Conservation (phyloP, 768 basidiomycete species). For the Tremella mesenterica region DNA sequence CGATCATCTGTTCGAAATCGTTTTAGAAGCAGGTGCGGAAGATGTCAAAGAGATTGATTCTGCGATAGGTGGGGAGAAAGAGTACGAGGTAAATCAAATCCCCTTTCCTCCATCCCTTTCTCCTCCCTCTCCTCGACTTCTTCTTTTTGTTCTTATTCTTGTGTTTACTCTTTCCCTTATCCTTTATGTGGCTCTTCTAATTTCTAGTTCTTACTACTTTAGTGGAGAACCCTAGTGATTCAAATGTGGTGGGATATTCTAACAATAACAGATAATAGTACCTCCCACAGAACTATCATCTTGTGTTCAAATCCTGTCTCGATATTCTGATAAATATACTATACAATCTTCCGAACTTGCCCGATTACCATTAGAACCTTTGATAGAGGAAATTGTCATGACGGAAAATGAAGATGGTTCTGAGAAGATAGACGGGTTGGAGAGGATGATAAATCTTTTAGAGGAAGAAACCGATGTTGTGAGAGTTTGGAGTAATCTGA, state of each 20-base stretch:
- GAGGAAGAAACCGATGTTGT: slow-evolving; percentile 39
- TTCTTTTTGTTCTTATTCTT: no score
- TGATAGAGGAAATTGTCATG: slow-evolving; percentile 19
- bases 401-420: no score
- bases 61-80: slow-evolving; percentile 10
- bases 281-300: slow-evolving; percentile 7
- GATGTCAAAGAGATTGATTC: slow-evolving; percentile 32
- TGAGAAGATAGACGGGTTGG: slow-evolving; percentile 28
- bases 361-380: slow-evolving; percentile 16
- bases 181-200: not conserved
- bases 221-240: no score
- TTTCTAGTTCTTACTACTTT: not conserved
- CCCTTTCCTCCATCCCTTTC: not conserved
- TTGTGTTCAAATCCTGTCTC: slow-evolving; percentile 4
- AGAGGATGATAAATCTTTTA: slow-evolving; percentile 27
- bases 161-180: not conserved
- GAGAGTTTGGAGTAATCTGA: slow-evolving; percentile 41
- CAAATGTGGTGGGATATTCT: no score
- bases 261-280: slow-evolving; percentile 12
- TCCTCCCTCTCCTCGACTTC: not conserved
- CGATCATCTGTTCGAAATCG: slow-evolving; percentile 39
- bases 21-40: slow-evolving; percentile 39
- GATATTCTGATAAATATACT: slow-evolving; percentile 7
- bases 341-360: slow-evolving; percentile 32
- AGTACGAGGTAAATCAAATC: slow-evolving; percentile 24